These are phyloP conservation scores for Haplosporangium sp. DNA, from an alignment of 371 early-diverging fungal genomes.

Conservation along the genomic window DNA sequence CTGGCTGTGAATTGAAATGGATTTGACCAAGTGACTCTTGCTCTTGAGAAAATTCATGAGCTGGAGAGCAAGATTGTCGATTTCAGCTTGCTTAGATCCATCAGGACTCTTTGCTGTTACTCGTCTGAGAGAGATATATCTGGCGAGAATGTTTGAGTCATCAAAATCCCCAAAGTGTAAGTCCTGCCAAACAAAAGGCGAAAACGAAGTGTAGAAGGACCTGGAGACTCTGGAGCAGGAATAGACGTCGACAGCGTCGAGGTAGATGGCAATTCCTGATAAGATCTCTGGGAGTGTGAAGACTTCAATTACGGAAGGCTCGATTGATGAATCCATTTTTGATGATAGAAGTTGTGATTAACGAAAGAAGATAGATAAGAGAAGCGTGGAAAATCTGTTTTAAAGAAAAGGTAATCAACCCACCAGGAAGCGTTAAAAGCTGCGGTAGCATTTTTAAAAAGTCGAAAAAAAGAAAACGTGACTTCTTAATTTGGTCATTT, in stretches of 20 bases:
- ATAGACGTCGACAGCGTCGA: conserved; percentile 6
- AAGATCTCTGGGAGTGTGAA: too few species aligned
- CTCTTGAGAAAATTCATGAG: not conserved
- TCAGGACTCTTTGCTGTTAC: not conserved
- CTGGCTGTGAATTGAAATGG: not conserved
- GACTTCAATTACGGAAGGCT: too few species aligned
- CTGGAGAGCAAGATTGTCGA: not conserved
- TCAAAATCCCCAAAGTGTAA: conserved; percentile 6
- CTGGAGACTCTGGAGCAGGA: conserved; percentile 9
- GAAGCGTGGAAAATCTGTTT: too few species aligned
- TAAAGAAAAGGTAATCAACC: too few species aligned
- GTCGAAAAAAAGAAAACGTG: too few species aligned
- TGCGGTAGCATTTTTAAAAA: too few species aligned
- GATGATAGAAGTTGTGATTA: too few species aligned
- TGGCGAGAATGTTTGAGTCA: not conserved
- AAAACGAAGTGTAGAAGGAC: conserved; percentile 6
- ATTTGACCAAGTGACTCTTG: not conserved
- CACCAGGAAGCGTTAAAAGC: too few species aligned
- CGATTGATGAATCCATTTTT: too few species aligned
- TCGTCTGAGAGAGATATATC: not conserved
- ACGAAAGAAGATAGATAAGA: too few species aligned
- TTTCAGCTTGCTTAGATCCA: not conserved
- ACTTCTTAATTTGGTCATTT: too few species aligned
- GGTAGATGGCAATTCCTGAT: not conserved
- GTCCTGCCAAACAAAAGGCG: conserved; percentile 23